Base-by-base conservation (phyloP, 192 early-diverging fungal species). In the Funneliformis mosseae region DNA sequence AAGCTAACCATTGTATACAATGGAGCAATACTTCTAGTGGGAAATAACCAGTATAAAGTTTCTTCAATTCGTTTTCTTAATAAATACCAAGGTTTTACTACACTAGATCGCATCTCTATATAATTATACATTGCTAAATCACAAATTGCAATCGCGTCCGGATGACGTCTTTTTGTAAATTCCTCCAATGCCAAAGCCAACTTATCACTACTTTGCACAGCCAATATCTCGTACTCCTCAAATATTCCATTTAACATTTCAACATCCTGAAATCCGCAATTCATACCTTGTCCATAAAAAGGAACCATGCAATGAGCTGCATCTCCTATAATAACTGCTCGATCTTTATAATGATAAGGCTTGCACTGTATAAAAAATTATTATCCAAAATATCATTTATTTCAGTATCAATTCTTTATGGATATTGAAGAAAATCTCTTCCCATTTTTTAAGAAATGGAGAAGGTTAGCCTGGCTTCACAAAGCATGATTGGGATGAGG, bases 231-330 rank as follows among this genome's bases (percentile, higher is more conserved):
- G 62, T 89, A 86, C 33, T 91, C 85, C 39, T 91, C 90, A 14
- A 97, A 82, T 4, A 91, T 83, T 6, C 74, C 39, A 61, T 91
- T 78, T 63, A 95, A 85, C 18, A 93, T 88, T 48, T 93, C 85
- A 18, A 96, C 90, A 81, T 99, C 97, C 81, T 99, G 94, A 73
- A 99, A 97, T 5, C 97, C 97, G 85, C 96, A 98, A 85, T 99
- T 99, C 97, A 99, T 98, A 11, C 97, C 97, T 81, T 95, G 94
- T 21, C 97, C 97, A 70, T 96, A 99, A 80, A 99, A 99, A 6
- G 97, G 97, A 0, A 99, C 97, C 97, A 99, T 99, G 62, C 95
- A 93, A 79, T 99, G 97, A 0, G 97, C 97, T 12, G 97, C 95
- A 81, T 99, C 97, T 55, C 97, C 97, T 63, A 99, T 83, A 62